phyloP scores from a whole-genome alignment of 331 rosid genomes.

The Telfairia occidentalis region DNA sequence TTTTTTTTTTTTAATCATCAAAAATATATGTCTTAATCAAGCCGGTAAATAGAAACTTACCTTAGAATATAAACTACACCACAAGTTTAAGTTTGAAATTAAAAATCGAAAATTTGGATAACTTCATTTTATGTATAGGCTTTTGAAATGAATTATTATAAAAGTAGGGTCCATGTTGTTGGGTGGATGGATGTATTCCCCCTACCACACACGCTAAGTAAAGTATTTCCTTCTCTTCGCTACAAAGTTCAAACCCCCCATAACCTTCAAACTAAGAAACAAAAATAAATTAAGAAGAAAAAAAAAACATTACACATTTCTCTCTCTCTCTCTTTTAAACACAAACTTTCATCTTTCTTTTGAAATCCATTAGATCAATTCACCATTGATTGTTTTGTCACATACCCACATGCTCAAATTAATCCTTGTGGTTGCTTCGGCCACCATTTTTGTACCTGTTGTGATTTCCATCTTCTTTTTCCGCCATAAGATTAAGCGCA shows the following conservation, averaged over 20 bases:
- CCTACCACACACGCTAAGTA: constrained; percentile 1
- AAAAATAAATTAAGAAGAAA: background rate
- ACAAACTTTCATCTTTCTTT: background rate
- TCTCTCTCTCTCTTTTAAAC: background rate
- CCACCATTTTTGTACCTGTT: constrained; percentile 19
- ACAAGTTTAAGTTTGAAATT: too few species aligned
- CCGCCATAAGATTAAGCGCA: constrained; percentile 25
- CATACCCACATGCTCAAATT: constrained; percentile 19
- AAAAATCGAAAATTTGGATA: too few species aligned
- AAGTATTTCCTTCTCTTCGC: background rate
- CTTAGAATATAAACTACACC: too few species aligned
- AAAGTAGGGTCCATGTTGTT: background rate
- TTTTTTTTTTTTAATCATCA: too few species aligned
- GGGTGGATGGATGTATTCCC: constrained; percentile 1
- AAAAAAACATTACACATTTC: background rate
- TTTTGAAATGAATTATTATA: background rate
- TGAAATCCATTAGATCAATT: background rate
- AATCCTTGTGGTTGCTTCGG: constrained; percentile 9
- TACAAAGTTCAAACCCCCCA: background rate
- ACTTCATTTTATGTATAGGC: too few species aligned
- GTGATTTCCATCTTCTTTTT: constrained; percentile 29
- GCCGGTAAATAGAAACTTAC: too few species aligned
- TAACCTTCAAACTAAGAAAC: background rate
- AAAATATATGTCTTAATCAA: too few species aligned
- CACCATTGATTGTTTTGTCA: background rate